A percentile compares a stretch with the other conserved stretches of the same genome.
phyloP scores from a whole-genome alignment of 2,329 filamentous ascomycete genomes.

The Fusarium continuum region DNA sequence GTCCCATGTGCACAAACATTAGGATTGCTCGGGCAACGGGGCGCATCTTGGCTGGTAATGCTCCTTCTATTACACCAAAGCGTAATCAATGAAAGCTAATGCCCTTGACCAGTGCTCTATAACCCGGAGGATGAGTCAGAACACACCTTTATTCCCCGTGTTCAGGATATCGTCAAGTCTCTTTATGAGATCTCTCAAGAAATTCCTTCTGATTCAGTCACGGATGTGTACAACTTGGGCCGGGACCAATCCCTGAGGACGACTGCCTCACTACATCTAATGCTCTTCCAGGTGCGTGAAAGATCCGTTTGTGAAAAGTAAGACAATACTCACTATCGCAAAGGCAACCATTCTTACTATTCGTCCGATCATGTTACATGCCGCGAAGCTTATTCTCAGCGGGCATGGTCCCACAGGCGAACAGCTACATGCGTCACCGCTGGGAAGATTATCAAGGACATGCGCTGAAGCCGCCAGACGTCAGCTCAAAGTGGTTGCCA shows the following conservation, averaged over 20 bases:
- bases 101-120: slow-evolving; percentile 37
- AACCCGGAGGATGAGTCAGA: slow-evolving; percentile 45
- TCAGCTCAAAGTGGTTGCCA: slow-evolving; percentile 42
- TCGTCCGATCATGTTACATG: slow-evolving; percentile 44
- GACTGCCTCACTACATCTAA: slow-evolving; percentile 46
- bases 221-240: slow-evolving; percentile 36
- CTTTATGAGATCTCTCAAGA: slow-evolving; percentile 42
- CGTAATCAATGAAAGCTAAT: not conserved
- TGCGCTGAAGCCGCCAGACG: slow-evolving; percentile 45
- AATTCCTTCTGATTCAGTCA: slow-evolving; percentile 40
- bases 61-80: accelerated
- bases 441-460: slow-evolving; percentile 42
- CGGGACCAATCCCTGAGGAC: slow-evolving; percentile 45
- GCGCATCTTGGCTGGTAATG: slow-evolving; percentile 40
- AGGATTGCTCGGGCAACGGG: slow-evolving; percentile 40
- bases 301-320: accelerated
- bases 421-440: slow-evolving; percentile 39
- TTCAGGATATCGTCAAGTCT: slow-evolving; percentile 46
- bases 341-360: slow-evolving; percentile 46
- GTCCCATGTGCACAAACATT: slow-evolving; percentile 44
- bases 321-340: not conserved
- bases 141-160: slow-evolving; percentile 44
- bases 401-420: slow-evolving; percentile 36
- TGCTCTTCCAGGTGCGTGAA: slow-evolving; percentile 45
- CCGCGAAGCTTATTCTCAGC: slow-evolving; percentile 42